A percentile compares a stretch with the other conserved stretches of the same genome.
phyloP scores from a whole-genome alignment of 2,329 filamentous ascomycete species.

The Hirsutella minnesotensis region DNA sequence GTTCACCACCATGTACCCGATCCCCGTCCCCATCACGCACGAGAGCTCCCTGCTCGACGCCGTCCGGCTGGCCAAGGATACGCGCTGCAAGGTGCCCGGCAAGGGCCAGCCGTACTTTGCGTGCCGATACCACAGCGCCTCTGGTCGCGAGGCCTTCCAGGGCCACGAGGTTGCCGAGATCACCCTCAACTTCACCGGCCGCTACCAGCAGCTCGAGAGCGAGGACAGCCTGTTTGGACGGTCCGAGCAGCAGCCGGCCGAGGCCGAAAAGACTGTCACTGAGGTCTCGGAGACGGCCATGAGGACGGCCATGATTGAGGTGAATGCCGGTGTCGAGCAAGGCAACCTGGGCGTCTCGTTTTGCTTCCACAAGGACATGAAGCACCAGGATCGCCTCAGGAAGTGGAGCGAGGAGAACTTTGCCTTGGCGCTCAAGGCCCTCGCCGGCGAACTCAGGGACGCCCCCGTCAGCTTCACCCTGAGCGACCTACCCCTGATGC shows the following conservation, averaged over 20 bases:
- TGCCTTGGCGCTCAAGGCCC: background rate
- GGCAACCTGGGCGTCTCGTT: constrained; percentile 1
- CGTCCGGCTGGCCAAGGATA: constrained; percentile 19
- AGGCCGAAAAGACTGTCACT: background rate
- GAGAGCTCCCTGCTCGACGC: constrained; percentile 2
- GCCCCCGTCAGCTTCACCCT: constrained; percentile 10
- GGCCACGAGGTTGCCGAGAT: constrained; percentile 28
- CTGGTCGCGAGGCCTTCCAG: constrained; percentile 16
- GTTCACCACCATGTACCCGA: constrained; percentile 30
- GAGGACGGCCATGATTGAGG: constrained; percentile 2
- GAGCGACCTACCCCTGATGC: constrained; percentile 20
- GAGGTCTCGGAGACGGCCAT: constrained; percentile 1
- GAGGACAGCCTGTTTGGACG: constrained; percentile 10
- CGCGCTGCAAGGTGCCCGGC: constrained; percentile 17
- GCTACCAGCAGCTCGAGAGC: constrained; percentile 29
- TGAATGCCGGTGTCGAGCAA: constrained; percentile 4
- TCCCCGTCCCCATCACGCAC: constrained; percentile 9
- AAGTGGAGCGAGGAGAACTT: background rate
- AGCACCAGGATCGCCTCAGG: constrained; percentile 1
- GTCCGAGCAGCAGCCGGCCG: background rate
- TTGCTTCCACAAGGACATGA: constrained; percentile 3
- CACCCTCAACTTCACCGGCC: constrained; percentile 34
- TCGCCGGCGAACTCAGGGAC: background rate
- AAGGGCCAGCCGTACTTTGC: constrained; percentile 28
- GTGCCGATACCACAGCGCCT: constrained; percentile 16